phyloP scores from a whole-genome alignment of 2,329 filamentous ascomycete species.

The Fusarium begoniae region DNA sequence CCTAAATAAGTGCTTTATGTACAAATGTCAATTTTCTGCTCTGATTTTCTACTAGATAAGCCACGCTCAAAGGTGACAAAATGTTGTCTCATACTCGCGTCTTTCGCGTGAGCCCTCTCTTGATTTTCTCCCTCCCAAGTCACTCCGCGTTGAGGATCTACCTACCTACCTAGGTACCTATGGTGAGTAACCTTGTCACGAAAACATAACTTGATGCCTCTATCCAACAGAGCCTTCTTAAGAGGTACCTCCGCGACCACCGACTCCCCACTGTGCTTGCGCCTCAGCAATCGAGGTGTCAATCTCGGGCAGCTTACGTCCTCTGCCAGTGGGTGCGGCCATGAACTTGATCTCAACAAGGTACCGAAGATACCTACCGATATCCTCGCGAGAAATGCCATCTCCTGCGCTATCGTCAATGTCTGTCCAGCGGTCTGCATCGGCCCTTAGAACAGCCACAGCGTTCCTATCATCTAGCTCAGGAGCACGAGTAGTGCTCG shows the following conservation, averaged over 20 bases:
- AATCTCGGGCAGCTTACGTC: background rate
- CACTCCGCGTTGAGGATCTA: background rate
- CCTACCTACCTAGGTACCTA: background rate
- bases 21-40: background rate
- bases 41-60: background rate
- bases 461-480: background rate
- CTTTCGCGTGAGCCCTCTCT: background rate
- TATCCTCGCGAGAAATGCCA: background rate
- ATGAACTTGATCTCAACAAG: background rate
- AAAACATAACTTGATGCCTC: background rate
- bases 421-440: background rate
- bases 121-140: background rate
- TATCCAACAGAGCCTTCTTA: background rate
- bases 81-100: background rate
- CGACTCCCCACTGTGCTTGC: background rate
- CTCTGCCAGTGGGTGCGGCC: background rate
- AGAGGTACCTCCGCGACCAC: background rate
- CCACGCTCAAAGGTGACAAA: background rate
- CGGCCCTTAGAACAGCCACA: background rate
- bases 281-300: background rate
- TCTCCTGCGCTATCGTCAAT: conserved; percentile 1
- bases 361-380: background rate
- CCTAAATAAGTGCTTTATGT: background rate
- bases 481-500: background rate
- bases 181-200: background rate